These are phyloP conservation scores for Rhizopogon vulgaris DNA, from an alignment of 768 basidiomycete genomes.

Conservation along the genomic window DNA sequence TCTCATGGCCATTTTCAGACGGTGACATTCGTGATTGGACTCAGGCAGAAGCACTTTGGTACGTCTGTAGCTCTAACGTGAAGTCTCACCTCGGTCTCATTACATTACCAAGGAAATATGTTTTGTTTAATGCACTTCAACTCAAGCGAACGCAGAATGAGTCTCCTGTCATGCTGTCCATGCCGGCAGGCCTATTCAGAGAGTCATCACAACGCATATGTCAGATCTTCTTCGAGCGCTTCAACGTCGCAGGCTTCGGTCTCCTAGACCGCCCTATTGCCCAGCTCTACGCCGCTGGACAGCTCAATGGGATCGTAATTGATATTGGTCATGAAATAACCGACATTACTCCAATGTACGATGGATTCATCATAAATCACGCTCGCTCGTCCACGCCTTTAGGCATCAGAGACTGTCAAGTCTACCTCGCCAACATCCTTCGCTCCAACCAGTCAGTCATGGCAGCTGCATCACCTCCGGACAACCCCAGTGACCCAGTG, in stretches of 20 bases:
- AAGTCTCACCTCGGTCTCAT: not conserved
- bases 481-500: constrained; percentile 39
- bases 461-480: constrained; percentile 49
- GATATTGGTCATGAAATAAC: constrained; percentile 76
- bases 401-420: constrained; percentile 68
- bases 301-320: constrained; percentile 68
- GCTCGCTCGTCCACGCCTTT: constrained; percentile 53
- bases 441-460: constrained; percentile 63
- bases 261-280: constrained; percentile 80
- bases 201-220: constrained; percentile 65
- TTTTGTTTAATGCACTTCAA: constrained; percentile 68
- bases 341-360: constrained; percentile 73
- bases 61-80: constrained; percentile 20
- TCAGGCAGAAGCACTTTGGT: constrained; percentile 90
- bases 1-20: constrained; percentile 81
- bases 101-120: constrained; percentile 61
- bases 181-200: constrained; percentile 60
- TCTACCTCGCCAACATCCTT: constrained; percentile 69
- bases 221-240: constrained; percentile 87
- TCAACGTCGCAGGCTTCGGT: constrained; percentile 81
- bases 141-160: constrained; percentile 83
- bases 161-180: constrained; percentile 74
- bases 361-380: constrained; percentile 55
- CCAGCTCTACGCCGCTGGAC: constrained; percentile 74
- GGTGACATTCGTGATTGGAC: constrained; percentile 71